These are phyloP conservation scores for Pinus albicaulis DNA, from an alignment of 75 land plant genomes.

Conservation along the genomic window DNA sequence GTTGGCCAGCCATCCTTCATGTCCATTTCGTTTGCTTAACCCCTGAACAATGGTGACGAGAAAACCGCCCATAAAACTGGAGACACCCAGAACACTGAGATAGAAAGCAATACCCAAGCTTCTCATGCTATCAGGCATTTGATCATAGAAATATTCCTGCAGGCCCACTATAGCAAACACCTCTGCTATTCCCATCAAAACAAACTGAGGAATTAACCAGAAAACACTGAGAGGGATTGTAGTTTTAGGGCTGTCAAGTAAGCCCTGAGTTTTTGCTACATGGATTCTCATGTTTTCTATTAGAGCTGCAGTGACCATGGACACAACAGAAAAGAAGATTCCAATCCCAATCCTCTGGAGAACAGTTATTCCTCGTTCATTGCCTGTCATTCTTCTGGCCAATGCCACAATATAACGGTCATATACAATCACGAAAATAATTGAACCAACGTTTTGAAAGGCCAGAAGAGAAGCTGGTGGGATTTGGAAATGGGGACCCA, in stretches of 20 bases:
- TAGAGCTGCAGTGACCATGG: conserved; percentile 51
- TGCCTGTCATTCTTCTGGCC: conserved; percentile 15
- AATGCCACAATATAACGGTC: conserved; percentile 49
- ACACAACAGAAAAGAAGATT: conserved; percentile 27
- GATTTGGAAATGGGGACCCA: conserved; percentile 22
- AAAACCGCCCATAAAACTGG: conserved; percentile 20
- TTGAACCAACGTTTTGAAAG: conserved; percentile 24
- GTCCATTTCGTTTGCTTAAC: conserved; percentile 10
- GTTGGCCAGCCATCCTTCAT: conserved; percentile 41
- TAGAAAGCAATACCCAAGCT: conserved; percentile 71
- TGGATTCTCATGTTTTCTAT: conserved; percentile 41
- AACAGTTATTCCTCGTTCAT: conserved; percentile 49
- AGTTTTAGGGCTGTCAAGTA: background rate
- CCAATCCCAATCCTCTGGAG: conserved; percentile 71
- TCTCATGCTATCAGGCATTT: conserved; percentile 74
- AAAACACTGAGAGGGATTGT: conserved; percentile 61
- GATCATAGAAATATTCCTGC: conserved; percentile 75
- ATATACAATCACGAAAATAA: conserved; percentile 39
- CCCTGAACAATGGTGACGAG: conserved; percentile 24
- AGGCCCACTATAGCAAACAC: conserved; percentile 58
- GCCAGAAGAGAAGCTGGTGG: conserved; percentile 51
- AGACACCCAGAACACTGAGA: conserved; percentile 40
- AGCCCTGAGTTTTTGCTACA: conserved; percentile 2
- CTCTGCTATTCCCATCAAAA: conserved; percentile 54
- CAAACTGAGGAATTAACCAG: conserved; percentile 70